These are phyloP conservation scores for Annona squamosa DNA, from an alignment of 164 flowering plant species.

Conservation along the genomic window DNA sequence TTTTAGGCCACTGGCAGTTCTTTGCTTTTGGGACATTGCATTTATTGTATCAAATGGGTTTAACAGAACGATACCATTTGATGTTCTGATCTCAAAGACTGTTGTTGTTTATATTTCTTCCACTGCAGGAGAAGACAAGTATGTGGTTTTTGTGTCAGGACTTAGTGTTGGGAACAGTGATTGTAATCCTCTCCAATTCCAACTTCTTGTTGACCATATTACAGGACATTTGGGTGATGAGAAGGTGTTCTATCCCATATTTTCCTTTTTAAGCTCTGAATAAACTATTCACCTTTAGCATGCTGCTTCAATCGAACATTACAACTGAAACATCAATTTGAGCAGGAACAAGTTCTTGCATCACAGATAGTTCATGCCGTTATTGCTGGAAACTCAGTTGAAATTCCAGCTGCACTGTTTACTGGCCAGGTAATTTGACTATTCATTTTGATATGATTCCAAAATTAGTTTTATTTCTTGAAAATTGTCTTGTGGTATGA, in stretches of 20 bases:
- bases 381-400: slow-evolving; percentile 89
- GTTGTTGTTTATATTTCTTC: slow-evolving; percentile 1
- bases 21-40: no score
- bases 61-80: no score
- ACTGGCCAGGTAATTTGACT: slow-evolving; percentile 61
- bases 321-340: neutral
- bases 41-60: no score
- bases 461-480: neutral
- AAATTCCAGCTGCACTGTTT: slow-evolving; percentile 49
- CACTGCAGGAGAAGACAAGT: slow-evolving; percentile 82
- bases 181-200: slow-evolving; percentile 76
- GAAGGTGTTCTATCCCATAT: slow-evolving; percentile 37
- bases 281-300: neutral
- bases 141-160: slow-evolving; percentile 83
- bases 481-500: neutral
- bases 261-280: slow-evolving; percentile 8
- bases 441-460: neutral
- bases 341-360: slow-evolving; percentile 76
- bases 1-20: no score
- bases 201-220: slow-evolving; percentile 93
- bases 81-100: neutral
- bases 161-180: slow-evolving; percentile 57
- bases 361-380: slow-evolving; percentile 81
- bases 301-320: neutral
- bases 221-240: slow-evolving; percentile 96